A percentile compares a stretch with the other conserved stretches of the same genome.
Evolutionary conservation across 495 filamentous ascomycete species (phyloP).

Genomic region (Sabuloglossum arenarium): DNA sequence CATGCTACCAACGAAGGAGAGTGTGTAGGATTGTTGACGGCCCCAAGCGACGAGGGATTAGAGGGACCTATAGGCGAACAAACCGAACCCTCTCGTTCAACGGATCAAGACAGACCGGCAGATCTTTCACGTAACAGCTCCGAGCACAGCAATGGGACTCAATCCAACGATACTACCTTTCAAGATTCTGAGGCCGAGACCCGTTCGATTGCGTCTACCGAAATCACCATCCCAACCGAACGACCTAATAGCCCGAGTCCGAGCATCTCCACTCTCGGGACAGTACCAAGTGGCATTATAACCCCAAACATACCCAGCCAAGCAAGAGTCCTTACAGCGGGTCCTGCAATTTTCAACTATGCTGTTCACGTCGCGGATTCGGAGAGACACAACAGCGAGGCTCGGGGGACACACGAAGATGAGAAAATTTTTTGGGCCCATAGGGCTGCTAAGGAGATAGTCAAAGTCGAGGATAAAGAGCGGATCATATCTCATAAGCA

Average conservation of each 20-base stretch:
- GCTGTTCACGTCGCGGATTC: neutral
- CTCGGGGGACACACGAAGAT: neutral
- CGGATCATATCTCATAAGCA: neutral
- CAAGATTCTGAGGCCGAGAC: neutral
- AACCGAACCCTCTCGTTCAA: neutral
- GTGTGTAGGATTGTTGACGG: neutral
- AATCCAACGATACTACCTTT: neutral
- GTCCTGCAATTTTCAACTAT: neutral
- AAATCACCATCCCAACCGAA: conserved; percentile 1
- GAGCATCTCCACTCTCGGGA: neutral
- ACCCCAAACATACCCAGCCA: neutral
- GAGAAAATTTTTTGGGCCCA: neutral
- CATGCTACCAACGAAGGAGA: neutral
- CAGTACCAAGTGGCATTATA: neutral
- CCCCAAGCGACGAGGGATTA: neutral
- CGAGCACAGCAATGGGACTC: neutral
- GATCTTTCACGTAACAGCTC: neutral
- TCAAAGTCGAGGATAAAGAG: neutral
- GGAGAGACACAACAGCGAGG: neutral
- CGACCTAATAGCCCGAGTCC: neutral
- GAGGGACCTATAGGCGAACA: neutral
- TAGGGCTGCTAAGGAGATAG: neutral
- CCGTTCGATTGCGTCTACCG: conserved; percentile 2
- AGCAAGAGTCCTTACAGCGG: neutral
- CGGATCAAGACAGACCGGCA: neutral